A percentile compares a stretch with the other conserved stretches of the same genome.
Evolutionary conservation across 495 filamentous ascomycete genomes (phyloP).

Genomic region (Penicillium cataractarum): DNA sequence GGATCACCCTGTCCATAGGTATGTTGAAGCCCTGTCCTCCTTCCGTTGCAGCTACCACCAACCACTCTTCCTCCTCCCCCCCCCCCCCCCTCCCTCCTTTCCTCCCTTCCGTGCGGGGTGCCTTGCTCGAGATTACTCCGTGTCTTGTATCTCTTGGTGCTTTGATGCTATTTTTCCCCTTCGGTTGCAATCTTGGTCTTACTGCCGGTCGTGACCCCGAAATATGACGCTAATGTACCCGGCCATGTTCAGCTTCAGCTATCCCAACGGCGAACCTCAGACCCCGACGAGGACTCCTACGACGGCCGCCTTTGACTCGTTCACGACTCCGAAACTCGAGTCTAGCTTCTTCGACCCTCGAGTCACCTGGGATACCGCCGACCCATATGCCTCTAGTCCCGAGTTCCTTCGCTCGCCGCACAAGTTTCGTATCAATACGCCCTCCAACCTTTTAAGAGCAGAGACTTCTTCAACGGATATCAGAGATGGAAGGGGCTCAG

Average conservation of each 20-base stretch:
- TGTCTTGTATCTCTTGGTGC: background rate
- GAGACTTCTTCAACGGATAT: constrained; percentile 56
- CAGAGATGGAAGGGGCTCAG: constrained; percentile 47
- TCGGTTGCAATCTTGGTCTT: background rate
- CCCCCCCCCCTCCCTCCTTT: constrained; percentile 23
- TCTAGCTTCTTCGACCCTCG: constrained; percentile 55
- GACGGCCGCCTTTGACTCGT: constrained; percentile 63
- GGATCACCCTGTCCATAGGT: constrained; percentile 75
- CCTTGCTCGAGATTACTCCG: constrained; percentile 1
- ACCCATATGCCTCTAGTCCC: constrained; percentile 58
- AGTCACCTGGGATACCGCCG: constrained; percentile 56
- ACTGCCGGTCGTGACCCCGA: constrained; percentile 7
- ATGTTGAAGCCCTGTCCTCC: constrained; percentile 38
- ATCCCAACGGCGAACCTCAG: constrained; percentile 75
- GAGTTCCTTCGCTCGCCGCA: constrained; percentile 57
- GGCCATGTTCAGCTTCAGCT: constrained; percentile 67
- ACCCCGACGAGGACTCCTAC: constrained; percentile 77
- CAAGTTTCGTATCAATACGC: constrained; percentile 40
- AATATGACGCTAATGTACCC: constrained; percentile 45
- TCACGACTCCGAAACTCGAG: constrained; percentile 69
- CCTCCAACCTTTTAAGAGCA: constrained; percentile 38
- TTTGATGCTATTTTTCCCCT: background rate
- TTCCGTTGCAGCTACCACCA: background rate
- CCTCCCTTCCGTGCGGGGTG: constrained; percentile 32
- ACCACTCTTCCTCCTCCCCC: constrained; percentile 11